phyloP scores from a whole-genome alignment of 331 rosid species.

The Phaseolus coccineus region DNA sequence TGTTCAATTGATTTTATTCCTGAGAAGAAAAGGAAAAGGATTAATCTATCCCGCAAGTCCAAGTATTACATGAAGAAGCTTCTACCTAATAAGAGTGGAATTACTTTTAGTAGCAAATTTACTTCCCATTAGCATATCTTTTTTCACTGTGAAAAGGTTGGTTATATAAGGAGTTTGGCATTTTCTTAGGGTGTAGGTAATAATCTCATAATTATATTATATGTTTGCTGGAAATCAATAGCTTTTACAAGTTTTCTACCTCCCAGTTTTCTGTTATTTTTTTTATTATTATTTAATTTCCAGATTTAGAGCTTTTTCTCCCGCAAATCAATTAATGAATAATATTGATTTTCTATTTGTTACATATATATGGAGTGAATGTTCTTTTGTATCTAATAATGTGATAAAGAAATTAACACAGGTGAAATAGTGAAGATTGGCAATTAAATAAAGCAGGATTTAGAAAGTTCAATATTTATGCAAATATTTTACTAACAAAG shows the following conservation, averaged over 20 bases:
- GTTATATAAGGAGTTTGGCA: background rate
- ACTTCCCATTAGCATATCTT: slow-evolving; percentile 3
- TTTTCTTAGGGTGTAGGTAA: slow-evolving; percentile 10
- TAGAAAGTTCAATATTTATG: background rate
- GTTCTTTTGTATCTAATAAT: background rate
- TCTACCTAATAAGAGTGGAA: slow-evolving; percentile 63
- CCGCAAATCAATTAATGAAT: background rate
- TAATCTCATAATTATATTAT: slow-evolving; percentile 19
- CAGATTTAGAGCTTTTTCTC: background rate
- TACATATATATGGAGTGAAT: background rate
- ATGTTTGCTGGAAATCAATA: background rate
- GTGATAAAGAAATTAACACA: background rate
- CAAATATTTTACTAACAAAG: background rate
- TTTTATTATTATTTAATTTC: background rate
- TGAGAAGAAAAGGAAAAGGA: slow-evolving; percentile 57
- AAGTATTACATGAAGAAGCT: slow-evolving; percentile 77
- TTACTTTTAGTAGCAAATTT: slow-evolving; percentile 40
- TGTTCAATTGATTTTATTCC: slow-evolving; percentile 79
- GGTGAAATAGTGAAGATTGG: background rate
- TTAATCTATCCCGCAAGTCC: slow-evolving; percentile 74
- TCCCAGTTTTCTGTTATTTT: background rate
- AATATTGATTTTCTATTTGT: background rate
- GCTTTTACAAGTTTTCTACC: slow-evolving; percentile 1
- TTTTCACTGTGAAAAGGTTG: background rate
- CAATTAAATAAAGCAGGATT: background rate